Base-by-base conservation (phyloP, 306 rosid genomes). In the Vicia faba region DNA sequence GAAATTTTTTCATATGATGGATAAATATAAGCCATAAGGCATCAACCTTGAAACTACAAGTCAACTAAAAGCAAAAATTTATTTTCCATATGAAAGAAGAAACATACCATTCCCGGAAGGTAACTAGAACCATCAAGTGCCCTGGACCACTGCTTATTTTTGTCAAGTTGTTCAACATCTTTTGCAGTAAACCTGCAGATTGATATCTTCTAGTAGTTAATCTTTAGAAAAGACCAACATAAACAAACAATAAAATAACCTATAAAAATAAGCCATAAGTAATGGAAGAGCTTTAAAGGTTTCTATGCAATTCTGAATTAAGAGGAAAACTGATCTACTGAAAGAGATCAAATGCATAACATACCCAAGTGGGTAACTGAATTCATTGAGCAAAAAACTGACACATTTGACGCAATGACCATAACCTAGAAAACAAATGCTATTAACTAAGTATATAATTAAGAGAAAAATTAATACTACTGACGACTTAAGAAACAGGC, bases 61-160 rank as follows among this genome's bases (percentile, higher is more conserved):
- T 51, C 48, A 49, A 39, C 35, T 61, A 41, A 41, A 56, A 35
- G 61, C 54, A 64, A 69, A 53, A 64, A 3, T 18, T 55, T 33
- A 46, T 39, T 40, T 54, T 35, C 19, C 63, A 14, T 39, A 66
- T 58, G 71, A 61, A 64, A 28, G 62, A 39, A 74, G 49, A 80
- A 46, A 54, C 45, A 56, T 86, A 89, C 97, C 98, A 93, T 93
- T 86, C 97, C 98, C 4, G 98, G 98, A 78, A 93, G 98, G 69
- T 93, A 93, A 82, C 92, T 93, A 70, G 97, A 89, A 67, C 98
- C 98, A 77, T 93, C 98, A 78, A 93, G 97, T 63, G 97, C 81
- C 78, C 98, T 93, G 12, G 98, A 89, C 98, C 98, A 93, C 73
- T 83, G 97, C 88, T 86, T 93, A 78, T 84, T 88, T 78, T 73